Evolutionary conservation across 495 filamentous ascomycete genomes (phyloP).

Genomic region (Parathielavia appendiculata): DNA sequence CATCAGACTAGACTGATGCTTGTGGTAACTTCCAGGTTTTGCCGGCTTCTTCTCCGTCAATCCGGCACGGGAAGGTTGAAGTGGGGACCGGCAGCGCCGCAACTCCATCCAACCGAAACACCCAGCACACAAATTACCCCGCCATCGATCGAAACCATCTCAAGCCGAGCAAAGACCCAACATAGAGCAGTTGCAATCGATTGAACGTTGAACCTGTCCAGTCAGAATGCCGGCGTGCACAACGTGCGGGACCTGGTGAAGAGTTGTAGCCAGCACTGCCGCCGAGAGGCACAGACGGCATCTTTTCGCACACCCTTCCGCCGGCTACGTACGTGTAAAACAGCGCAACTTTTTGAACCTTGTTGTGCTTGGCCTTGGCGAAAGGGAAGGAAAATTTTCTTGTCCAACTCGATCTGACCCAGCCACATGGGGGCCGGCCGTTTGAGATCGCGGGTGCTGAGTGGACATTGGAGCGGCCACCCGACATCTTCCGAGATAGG

Average conservation of each 20-base stretch:
- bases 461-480: conserved; percentile 1
- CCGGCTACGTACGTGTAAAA: neutral
- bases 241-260: conserved; percentile 14
- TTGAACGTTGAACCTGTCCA: conserved; percentile 16
- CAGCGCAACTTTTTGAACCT: too few relatives aligned
- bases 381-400: conserved; percentile 12
- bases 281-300: conserved; percentile 12
- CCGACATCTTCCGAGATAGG: conserved; percentile 25
- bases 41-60: conserved; percentile 17
- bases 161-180: neutral
- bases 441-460: conserved; percentile 9
- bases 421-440: conserved; percentile 8
- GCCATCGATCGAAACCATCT: neutral
- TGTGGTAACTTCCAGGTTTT: neutral
- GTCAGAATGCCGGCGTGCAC: conserved; percentile 7
- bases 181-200: neutral
- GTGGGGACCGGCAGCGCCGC: neutral
- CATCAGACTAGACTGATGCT: neutral
- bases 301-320: neutral
- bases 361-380: neutral
- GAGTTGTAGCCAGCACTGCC: neutral
- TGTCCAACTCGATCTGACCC: conserved; percentile 2
- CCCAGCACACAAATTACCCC: neutral
- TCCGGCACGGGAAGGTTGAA: conserved; percentile 10
- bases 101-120: too few relatives aligned